phyloP scores from a whole-genome alignment of 306 rosid species.

The Parietaria judaica region DNA sequence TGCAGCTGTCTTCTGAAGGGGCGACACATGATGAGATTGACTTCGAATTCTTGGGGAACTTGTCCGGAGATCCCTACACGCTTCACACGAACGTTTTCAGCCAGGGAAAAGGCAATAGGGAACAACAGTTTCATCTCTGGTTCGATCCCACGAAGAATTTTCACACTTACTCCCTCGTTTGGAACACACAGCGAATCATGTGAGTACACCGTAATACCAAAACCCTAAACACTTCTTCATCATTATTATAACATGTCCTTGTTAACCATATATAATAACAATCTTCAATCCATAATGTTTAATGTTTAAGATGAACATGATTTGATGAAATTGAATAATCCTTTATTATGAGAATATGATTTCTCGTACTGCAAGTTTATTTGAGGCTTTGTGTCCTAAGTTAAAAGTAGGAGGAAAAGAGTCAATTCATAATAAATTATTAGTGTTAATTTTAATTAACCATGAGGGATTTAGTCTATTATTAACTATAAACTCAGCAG shows the following conservation, averaged over 20 bases:
- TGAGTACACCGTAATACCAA: constrained; percentile 6
- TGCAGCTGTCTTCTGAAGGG: constrained; percentile 68
- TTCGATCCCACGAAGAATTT: constrained; percentile 43
- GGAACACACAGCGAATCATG: constrained; percentile 37
- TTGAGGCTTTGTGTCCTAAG: too few relatives aligned
- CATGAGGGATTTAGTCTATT: too few relatives aligned
- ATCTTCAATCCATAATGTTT: background rate
- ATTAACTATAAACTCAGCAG: too few relatives aligned
- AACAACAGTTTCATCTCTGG: constrained; percentile 40
- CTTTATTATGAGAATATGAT: too few relatives aligned
- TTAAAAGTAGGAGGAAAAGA: too few relatives aligned
- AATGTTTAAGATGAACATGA: too few relatives aligned
- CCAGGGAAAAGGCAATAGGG: constrained; percentile 38
- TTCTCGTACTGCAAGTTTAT: too few relatives aligned
- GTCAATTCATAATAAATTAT: too few relatives aligned
- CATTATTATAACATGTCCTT: background rate
- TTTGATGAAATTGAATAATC: too few relatives aligned
- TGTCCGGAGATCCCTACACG: constrained; percentile 34
- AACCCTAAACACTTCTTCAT: too few relatives aligned
- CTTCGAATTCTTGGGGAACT: constrained; percentile 43
- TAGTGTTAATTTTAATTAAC: too few relatives aligned
- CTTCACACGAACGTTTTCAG: constrained; percentile 37
- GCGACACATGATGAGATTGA: constrained; percentile 40
- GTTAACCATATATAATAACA: background rate
- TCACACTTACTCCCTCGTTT: constrained; percentile 39